A percentile compares a stretch with the other conserved stretches of the same genome.
Conservation (phyloP, 2,329 filamentous ascomycete genomes). For the Claviceps purpurea region DNA sequence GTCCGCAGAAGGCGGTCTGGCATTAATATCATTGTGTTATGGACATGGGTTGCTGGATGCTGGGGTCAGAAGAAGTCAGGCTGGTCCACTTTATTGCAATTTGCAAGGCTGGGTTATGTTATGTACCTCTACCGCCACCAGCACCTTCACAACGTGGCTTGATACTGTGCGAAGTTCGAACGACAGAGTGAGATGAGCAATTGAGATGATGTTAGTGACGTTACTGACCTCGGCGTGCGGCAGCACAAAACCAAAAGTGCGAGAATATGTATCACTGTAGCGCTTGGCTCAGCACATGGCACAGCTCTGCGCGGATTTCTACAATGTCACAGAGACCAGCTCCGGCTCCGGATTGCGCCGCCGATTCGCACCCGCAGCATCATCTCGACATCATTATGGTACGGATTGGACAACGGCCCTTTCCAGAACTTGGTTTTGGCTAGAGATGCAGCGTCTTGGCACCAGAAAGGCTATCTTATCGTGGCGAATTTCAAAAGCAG, state of each 20-base stretch:
- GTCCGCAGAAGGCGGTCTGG: not conserved
- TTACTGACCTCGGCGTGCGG: not conserved
- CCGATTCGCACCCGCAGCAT: not conserved
- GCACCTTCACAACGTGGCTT: not conserved
- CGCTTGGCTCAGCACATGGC: no score
- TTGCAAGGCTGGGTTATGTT: no score
- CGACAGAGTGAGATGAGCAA: not conserved
- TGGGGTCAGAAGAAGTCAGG: not conserved
- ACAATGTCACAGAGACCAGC: no score
- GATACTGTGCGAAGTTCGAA: not conserved
- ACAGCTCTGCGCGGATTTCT: no score
- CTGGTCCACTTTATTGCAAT: not conserved
- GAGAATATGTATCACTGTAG: no score
- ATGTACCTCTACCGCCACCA: not conserved
- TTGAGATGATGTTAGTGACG: not conserved
- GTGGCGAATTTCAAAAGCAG: not conserved
- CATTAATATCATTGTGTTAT: not conserved
- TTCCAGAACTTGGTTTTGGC: not conserved
- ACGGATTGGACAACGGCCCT: not conserved
- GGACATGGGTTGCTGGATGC: not conserved
- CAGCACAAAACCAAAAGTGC: not conserved
- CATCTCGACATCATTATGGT: not conserved
- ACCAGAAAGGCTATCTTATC: not conserved
- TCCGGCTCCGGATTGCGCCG: not conserved
- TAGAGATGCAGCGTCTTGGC: not conserved